A percentile compares a stretch with the other conserved stretches of the same genome.
These are phyloP conservation scores for Penicillium malachiteum DNA, from an alignment of 495 filamentous ascomycete species.

Conservation along the genomic window DNA sequence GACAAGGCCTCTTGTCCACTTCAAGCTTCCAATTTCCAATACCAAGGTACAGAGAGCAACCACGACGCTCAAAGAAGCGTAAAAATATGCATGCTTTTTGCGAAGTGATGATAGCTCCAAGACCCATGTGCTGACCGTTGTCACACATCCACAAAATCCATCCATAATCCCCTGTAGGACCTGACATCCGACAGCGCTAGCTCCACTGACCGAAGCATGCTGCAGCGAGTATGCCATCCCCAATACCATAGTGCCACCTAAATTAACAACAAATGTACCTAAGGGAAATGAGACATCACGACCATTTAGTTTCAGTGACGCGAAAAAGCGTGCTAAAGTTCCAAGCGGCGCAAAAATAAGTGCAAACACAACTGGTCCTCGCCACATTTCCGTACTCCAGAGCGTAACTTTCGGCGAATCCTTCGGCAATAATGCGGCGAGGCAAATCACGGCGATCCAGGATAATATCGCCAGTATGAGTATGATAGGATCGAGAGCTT, in stretches of 20 bases:
- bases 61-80: conserved; percentile 62
- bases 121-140: conserved; percentile 85
- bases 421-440: background rate
- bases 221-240: conserved; percentile 43
- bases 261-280: conserved; percentile 75
- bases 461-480: conserved; percentile 1
- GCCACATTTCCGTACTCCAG: conserved; percentile 55
- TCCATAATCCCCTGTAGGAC: conserved; percentile 75
- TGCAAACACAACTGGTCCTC: conserved; percentile 65
- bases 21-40: conserved; percentile 70
- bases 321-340: conserved; percentile 63
- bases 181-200: conserved; percentile 52
- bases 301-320: conserved; percentile 5
- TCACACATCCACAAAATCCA: conserved; percentile 84
- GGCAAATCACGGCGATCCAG: conserved; percentile 5
- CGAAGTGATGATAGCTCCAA: conserved; percentile 62
- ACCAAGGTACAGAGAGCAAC: conserved; percentile 62
- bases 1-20: conserved; percentile 65
- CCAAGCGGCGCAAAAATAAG: conserved; percentile 75
- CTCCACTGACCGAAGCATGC: conserved; percentile 9
- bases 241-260: conserved; percentile 60
- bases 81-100: conserved; percentile 65
- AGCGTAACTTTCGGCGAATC: conserved; percentile 10
- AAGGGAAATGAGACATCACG: conserved; percentile 59
- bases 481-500: background rate